These are phyloP conservation scores for Apiotrichum siamense DNA, from an alignment of 1,284 basidiomycete species.

Conservation along the genomic window DNA sequence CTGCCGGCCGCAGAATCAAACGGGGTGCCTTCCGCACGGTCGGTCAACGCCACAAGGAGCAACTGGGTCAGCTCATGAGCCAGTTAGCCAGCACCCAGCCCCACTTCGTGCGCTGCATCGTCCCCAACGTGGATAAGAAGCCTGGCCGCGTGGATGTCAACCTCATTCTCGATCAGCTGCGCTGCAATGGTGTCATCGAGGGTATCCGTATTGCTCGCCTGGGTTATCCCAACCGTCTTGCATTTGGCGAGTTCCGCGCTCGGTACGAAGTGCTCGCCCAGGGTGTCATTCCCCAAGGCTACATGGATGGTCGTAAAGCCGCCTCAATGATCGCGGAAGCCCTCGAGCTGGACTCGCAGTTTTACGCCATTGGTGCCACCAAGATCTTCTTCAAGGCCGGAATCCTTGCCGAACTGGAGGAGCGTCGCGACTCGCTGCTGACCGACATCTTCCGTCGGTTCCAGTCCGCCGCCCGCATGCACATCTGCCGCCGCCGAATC, in stretches of 20 bases:
- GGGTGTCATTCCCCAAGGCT: constrained; percentile 82
- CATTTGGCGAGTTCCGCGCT: constrained; percentile 95
- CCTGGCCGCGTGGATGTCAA: constrained; percentile 89
- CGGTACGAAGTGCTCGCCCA: constrained; percentile 95
- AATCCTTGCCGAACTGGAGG: constrained; percentile 95
- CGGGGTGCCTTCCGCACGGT: constrained; percentile 97
- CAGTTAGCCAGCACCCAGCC: constrained; percentile 93
- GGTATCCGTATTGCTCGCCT: constrained; percentile 96
- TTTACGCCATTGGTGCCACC: constrained; percentile 88
- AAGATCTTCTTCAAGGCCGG: constrained; percentile 99
- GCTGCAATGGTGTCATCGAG: constrained; percentile 98
- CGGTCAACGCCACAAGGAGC: constrained; percentile 93
- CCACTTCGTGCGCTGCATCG: constrained; percentile 97
- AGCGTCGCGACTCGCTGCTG: constrained; percentile 77
- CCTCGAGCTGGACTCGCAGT: constrained; percentile 75
- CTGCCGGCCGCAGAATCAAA: constrained; percentile 70
- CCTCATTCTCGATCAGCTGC: constrained; percentile 89
- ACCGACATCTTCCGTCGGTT: constrained; percentile 85
- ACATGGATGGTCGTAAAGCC: constrained; percentile 95
- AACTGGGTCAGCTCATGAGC: constrained; percentile 82
- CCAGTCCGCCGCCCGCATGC: constrained; percentile 80
- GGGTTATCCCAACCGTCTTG: constrained; percentile 93
- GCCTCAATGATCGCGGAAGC: constrained; percentile 88
- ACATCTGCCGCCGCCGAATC: constrained; percentile 80
- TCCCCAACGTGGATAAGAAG: constrained; percentile 88